phyloP scores from a whole-genome alignment of 2,329 filamentous ascomycete species.

The Colletotrichum shisoi region DNA sequence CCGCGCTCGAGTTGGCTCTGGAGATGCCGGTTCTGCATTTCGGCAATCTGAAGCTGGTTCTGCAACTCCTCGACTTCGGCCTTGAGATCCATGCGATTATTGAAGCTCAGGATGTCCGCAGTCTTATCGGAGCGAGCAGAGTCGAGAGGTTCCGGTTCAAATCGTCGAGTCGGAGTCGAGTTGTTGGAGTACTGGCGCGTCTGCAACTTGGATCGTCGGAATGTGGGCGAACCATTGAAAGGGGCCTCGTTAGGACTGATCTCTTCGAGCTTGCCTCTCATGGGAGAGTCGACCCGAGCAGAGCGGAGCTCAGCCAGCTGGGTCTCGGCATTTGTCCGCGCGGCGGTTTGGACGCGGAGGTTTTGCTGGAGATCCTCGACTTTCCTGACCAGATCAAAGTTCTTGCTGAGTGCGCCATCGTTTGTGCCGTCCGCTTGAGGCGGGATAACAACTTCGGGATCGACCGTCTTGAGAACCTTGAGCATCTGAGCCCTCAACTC shows the following conservation, averaged over 20 bases:
- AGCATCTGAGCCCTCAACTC: conserved; percentile 83
- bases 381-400: conserved; percentile 84
- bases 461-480: conserved; percentile 83
- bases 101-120: conserved; percentile 81
- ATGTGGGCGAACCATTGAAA: conserved; percentile 76
- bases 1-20: conserved; percentile 82
- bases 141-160: conserved; percentile 71
- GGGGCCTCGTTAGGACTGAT: conserved; percentile 84
- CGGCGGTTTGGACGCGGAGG: conserved; percentile 82
- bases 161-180: conserved; percentile 78
- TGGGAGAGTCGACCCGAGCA: conserved; percentile 72
- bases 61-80: conserved; percentile 90
- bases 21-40: conserved; percentile 94
- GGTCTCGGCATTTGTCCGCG: conserved; percentile 79
- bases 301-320: conserved; percentile 81
- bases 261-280: conserved; percentile 81
- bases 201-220: conserved; percentile 64
- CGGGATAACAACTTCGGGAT: conserved; percentile 74
- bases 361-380: conserved; percentile 90
- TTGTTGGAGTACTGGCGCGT: conserved; percentile 72
- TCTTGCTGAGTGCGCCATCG: conserved; percentile 72
- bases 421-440: conserved; percentile 64
- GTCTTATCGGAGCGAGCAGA: conserved; percentile 86
- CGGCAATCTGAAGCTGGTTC: conserved; percentile 89
- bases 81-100: conserved; percentile 89